A percentile compares a stretch with the other conserved stretches of the same genome.
These are phyloP conservation scores for Clarireedia homoeocarpa DNA, from an alignment of 2,329 filamentous ascomycete genomes.

Conservation along the genomic window DNA sequence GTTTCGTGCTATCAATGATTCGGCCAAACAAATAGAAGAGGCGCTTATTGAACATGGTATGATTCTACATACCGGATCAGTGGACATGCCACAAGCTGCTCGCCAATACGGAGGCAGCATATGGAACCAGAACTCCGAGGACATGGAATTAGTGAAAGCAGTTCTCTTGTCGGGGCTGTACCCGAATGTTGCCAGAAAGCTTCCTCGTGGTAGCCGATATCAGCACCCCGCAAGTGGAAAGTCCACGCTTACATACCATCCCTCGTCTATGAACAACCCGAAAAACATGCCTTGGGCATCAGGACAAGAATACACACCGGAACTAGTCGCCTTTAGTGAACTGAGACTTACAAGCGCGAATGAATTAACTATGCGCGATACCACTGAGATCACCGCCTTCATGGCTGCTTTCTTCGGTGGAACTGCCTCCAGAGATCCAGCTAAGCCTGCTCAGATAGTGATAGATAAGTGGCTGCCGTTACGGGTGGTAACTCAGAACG, in stretches of 20 bases:
- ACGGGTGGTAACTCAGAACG: neutral
- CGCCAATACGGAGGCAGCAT: slow-evolving; percentile 25
- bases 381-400: slow-evolving; percentile 9
- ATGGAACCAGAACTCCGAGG: slow-evolving; percentile 39
- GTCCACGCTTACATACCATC: neutral
- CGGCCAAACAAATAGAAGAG: neutral
- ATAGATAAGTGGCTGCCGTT: slow-evolving; percentile 7
- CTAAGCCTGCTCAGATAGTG: neutral
- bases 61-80: neutral
- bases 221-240: neutral
- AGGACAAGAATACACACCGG: neutral
- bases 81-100: slow-evolving; percentile 1
- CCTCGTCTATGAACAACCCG: slow-evolving; percentile 5
- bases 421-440: neutral
- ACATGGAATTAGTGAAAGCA: slow-evolving; percentile 37
- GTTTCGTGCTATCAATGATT: neutral
- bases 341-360: neutral
- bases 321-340: neutral
- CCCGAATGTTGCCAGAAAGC: slow-evolving; percentile 34
- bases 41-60: neutral
- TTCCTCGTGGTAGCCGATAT: neutral
- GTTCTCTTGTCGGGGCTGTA: slow-evolving; percentile 37
- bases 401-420: slow-evolving; percentile 6
- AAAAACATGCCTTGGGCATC: neutral
- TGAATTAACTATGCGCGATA: neutral